Evolutionary conservation across 2,329 filamentous ascomycete genomes (phyloP), one percentile per base, ranked within the genome.

Genomic region (Arthrobotrys pseudoclavata): DNA sequence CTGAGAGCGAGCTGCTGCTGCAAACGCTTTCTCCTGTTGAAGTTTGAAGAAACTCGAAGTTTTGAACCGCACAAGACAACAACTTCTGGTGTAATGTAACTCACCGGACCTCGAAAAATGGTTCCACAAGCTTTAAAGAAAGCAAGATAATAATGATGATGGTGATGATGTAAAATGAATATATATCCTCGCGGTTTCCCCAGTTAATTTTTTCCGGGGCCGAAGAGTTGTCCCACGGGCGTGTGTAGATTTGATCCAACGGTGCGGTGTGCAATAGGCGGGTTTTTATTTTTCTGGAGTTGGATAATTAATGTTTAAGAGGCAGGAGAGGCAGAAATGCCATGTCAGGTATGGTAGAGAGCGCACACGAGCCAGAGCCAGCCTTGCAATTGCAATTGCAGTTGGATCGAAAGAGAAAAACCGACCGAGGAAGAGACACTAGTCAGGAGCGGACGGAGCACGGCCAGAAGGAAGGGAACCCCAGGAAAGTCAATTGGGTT

Each of bases 331-430:
- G 42, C n/a, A 64, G 31, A 34, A 66, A 12, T 1, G 10, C 2
- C 3, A 24, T 24, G 47, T 15, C 1, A 50, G 3, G 20, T 10
- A 50, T 12, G 20, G 47, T 4, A 13, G 48, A 3, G 48, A 55
- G 72, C 60, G 72, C 72, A 70, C 66, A 76, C 72, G 66, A 70
- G 72, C 48, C 34, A 48, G 18, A 45, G 40, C 7, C 42, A 47
- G 42, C n/a, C 42, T 50, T 15, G 47, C 47, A 40, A 3, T 31
- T 3, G 29, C 29, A 31, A 2, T 13, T 31, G 40, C 52, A 2
- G 53, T 40, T 68, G 42, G 60, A 42, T 69, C 72, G 31, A 70
- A 76, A 62, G 52, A 53, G 62, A 67, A 76, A 67, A 45, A 29
- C 40, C 40, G 66, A 60, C 60, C 72, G 57, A 69, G 64, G 62